Evolutionary conservation across 2,329 filamentous ascomycete genomes (phyloP).

Genomic region (Colletotrichum siamense): DNA sequence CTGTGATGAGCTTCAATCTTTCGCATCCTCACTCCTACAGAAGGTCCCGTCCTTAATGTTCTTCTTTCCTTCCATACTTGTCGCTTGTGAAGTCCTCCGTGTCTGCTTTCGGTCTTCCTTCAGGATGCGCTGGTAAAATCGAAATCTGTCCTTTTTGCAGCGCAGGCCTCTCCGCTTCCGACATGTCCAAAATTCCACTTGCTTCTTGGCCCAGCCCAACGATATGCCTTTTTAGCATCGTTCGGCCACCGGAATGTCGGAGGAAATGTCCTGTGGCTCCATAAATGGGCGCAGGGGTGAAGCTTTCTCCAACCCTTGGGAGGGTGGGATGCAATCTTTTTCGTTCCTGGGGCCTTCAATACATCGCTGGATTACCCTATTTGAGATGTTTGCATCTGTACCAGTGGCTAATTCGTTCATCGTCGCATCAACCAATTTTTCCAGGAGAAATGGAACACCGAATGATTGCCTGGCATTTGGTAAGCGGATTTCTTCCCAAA

Average conservation of each 20-base stretch:
- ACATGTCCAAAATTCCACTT: background rate
- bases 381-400: background rate
- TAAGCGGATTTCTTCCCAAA: background rate
- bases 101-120: background rate
- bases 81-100: background rate
- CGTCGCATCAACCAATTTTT: background rate
- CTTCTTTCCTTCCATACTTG: background rate
- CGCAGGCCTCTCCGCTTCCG: background rate
- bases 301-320: background rate
- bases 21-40: background rate
- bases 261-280: background rate
- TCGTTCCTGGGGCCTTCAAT: background rate
- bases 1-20: background rate
- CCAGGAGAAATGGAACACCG: background rate
- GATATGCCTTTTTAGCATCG: background rate
- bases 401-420: background rate
- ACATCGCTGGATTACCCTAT: background rate
- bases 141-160: background rate
- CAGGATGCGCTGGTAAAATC: background rate
- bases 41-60: background rate
- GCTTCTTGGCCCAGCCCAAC: background rate
- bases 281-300: background rate
- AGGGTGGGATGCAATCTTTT: background rate
- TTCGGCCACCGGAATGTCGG: background rate
- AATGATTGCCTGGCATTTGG: background rate